Base-by-base conservation (phyloP, 2,329 filamentous ascomycete species). In the Cryphonectria naterciae region DNA sequence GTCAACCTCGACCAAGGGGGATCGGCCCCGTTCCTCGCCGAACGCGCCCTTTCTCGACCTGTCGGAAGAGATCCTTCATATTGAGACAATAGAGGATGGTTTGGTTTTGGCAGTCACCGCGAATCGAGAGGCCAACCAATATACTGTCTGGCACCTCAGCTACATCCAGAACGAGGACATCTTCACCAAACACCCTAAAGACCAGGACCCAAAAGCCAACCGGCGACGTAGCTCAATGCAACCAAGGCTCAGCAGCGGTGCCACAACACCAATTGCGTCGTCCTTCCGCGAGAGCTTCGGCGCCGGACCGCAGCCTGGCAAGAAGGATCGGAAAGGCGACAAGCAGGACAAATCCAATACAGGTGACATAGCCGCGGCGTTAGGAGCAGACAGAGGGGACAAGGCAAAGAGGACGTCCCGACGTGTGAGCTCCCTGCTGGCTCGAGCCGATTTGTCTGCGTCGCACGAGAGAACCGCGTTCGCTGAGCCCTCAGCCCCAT, bases 381-480 rank as follows among this genome's bases (percentile, higher is more conserved):
- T 95, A 69, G 87, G 92, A 58, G 92, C 94, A 70, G 86, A 86
- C 69, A 84, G 82, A 15, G 78, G 80, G n/a, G 84, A 85, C 22
- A 84, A 84, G 17, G 86, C 85, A 0, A 83, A 89, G 67, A 84
- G 89, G 71, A 89, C 88, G 73, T 91, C 89, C 25, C 89, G 96
- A 60, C 89, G 96, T 66, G 92, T 98, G 37, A 99, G 96, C 82
- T 98, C 95, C 22, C 88, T 97, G 81, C 85, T 98, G 68, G 95
- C 95, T 22, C 88, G 95, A 76, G 92, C 93, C 43, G 95, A 98
- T 78, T 84, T 98, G 28, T 95, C 93, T 0, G 91, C 93, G 13
- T 96, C 92, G 22, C 93, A 95, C 74, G 94, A 97, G 75, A 88
- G 93, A 76, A 86, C 91, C 1, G 87, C 91, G n/a, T 97, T 97